Base-by-base conservation (phyloP, 2,329 filamentous ascomycete genomes). In the Aspergillus cejpii region DNA sequence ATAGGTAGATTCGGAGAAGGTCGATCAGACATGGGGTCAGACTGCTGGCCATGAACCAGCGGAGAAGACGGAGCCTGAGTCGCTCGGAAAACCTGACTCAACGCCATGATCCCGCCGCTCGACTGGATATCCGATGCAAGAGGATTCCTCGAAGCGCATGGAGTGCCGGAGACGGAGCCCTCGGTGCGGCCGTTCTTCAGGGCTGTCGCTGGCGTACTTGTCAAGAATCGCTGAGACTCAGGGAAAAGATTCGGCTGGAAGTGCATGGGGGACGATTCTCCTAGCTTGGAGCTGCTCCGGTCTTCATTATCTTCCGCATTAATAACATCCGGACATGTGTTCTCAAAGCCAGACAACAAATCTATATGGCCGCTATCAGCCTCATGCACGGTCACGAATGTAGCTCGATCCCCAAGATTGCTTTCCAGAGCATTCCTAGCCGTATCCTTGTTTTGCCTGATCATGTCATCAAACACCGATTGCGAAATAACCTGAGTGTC, bases 251-350 rank as follows among this genome's bases (percentile, higher is more conserved):
- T 60, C 15, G 65, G 64, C 23, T 67, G 62, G 36, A 58, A 64
- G 6, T 57, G 57, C 41, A 63, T 55, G 7, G 67, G 67, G 27
- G 67, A 69, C 1, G 67, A 70, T 8, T 65, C 57, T 17, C 54
- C 60, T 10, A 55, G 49, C 15, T 61, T 64, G 31, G 58, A 61
- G 26, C 55, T 62, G 43, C 52, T 58, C 44, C 61, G 60, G n/a
- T 69, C 65, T 39, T 67, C 62, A 45, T 60, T 21, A 70, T 87
- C 43, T 77, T 87, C 49, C 77, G 51, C 54, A 31, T 57, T 52
- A 12, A 50, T 51, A 23, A 41, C 38, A 31, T 51, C 52, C 6
- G 50, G 48, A 33, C 53, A 58, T 17, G 54, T 50, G 21, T 56
- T 54, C 11, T 64, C 63, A 31, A 72, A 63, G 28, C 62, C 66